These are phyloP conservation scores for Thielaviopsis euricoi DNA, from an alignment of 2,329 filamentous ascomycete genomes.

Conservation along the genomic window DNA sequence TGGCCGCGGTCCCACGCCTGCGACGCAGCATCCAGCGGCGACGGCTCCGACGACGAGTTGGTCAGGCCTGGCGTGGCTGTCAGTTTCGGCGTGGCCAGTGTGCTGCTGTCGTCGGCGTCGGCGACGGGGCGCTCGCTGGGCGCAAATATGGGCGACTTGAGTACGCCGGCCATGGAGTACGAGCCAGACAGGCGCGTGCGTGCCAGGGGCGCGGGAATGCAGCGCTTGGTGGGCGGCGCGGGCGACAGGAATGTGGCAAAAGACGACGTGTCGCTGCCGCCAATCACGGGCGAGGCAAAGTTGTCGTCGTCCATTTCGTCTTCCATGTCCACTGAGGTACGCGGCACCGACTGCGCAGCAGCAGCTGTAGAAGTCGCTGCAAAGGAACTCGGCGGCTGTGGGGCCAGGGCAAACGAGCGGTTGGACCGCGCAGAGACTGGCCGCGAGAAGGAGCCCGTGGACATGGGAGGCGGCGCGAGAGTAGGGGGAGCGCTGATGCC, in stretches of 20 bases:
- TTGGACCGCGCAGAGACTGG: conserved; percentile 5
- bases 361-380: neutral
- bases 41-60: neutral
- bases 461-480: neutral
- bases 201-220: conserved; percentile 16
- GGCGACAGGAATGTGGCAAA: conserved; percentile 34
- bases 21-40: too few species aligned
- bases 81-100: neutral
- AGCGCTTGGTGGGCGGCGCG: conserved; percentile 29
- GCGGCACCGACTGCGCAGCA: neutral
- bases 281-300: conserved; percentile 35
- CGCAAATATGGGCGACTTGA: conserved; percentile 7
- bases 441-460: neutral
- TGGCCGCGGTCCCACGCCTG: neutral
- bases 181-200: neutral
- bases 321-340: conserved; percentile 18
- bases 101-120: neutral
- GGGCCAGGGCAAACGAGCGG: conserved; percentile 5
- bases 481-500: too few species aligned
- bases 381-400: conserved; percentile 1
- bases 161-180: conserved; percentile 1
- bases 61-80: neutral
- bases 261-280: conserved; percentile 24
- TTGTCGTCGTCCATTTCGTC: conserved; percentile 44
- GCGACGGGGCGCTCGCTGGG: neutral